Base-by-base conservation (phyloP, 78 protist species). In the Acrasis kona region DNA sequence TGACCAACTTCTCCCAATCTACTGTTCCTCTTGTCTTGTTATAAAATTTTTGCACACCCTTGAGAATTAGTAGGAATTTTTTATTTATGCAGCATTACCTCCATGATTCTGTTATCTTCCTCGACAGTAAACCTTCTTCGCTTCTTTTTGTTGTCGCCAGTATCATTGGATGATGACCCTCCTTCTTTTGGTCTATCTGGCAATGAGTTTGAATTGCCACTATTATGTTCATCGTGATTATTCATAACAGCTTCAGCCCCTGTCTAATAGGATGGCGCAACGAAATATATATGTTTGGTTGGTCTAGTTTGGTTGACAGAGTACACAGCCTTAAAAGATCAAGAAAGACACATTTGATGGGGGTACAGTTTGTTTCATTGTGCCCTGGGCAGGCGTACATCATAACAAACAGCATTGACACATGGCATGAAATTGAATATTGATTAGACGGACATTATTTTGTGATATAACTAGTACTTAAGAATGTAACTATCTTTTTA, bases 381-480 rank as follows among this genome's bases (percentile, higher is more conserved):
- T 50, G 19, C 61, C 34, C 19, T 50, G 34, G n/a, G n/a, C n/a
- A n/a, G n/a, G n/a, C n/a, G n/a, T n/a, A n/a, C n/a, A n/a, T n/a
- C n/a, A n/a, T n/a, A n/a, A n/a, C n/a, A n/a, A n/a, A n/a, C n/a
- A n/a, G n/a, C n/a, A n/a, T n/a, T n/a, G n/a, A n/a, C n/a, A n/a
- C n/a, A n/a, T n/a, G n/a, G n/a, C n/a, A n/a, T n/a, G n/a, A n/a
- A n/a, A 50, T n/a, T 50, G 19, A 50, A 50, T 50, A 19, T n/a
- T 19, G 19, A 50, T 50, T 50, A n/a, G 19, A 50, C 34, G 19
- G 19, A 50, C 19, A 50, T 50, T 50, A n/a, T 50, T 50, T 50
- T 50, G 61, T 50, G 61, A 50, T 50, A 50, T 50, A 50, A 50
- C n/a, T n/a, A n/a, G n/a, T n/a, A n/a, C n/a, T n/a, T n/a, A n/a